Conservation (phyloP, 176 grass and related monocot species). For the Oryza longistaminata region DNA sequence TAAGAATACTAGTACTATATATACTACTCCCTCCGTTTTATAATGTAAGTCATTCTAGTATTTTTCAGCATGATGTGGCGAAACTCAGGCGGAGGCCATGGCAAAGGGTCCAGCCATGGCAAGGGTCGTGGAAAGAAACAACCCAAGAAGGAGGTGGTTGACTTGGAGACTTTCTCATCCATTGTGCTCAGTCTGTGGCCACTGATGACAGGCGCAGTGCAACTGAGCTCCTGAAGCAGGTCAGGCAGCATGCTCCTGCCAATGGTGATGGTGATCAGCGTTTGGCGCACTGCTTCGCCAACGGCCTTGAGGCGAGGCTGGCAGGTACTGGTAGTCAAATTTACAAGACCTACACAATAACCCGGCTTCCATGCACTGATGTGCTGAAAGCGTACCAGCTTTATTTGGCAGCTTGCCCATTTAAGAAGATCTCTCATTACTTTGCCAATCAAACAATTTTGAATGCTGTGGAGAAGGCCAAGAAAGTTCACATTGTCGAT, state of each 20-base stretch:
- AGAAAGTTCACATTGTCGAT: slow-evolving; percentile 84
- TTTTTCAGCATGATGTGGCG: slow-evolving; percentile 51
- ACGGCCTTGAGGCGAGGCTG: slow-evolving; percentile 87
- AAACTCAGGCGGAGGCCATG: slow-evolving; percentile 41
- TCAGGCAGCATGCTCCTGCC: slow-evolving; percentile 71
- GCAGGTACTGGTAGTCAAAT: slow-evolving; percentile 85
- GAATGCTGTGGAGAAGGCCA: slow-evolving; percentile 67
- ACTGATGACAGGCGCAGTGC: slow-evolving; percentile 67
- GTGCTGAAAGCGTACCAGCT: slow-evolving; percentile 87
- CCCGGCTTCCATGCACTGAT: slow-evolving; percentile 57
- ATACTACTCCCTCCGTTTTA: too few relatives aligned
- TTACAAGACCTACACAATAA: slow-evolving; percentile 61
- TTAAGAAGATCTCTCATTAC: slow-evolving; percentile 96
- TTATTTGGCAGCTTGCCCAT: slow-evolving; percentile 76
- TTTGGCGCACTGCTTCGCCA: slow-evolving; percentile 78
- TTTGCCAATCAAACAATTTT: slow-evolving; percentile 92
- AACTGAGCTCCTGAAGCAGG: slow-evolving; percentile 76
- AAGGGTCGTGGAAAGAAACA: slow-evolving; percentile 83
- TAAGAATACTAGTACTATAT: too few relatives aligned
- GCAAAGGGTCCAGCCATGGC: slow-evolving; percentile 54
- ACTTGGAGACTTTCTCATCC: slow-evolving; percentile 81
- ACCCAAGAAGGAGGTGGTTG: slow-evolving; percentile 76
- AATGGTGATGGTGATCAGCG: slow-evolving; percentile 78
- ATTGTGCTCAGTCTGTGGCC: slow-evolving; percentile 87
- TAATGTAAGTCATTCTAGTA: too few relatives aligned